Conservation (phyloP, 2,329 filamentous ascomycete genomes). For the Cladosporium sp. region DNA sequence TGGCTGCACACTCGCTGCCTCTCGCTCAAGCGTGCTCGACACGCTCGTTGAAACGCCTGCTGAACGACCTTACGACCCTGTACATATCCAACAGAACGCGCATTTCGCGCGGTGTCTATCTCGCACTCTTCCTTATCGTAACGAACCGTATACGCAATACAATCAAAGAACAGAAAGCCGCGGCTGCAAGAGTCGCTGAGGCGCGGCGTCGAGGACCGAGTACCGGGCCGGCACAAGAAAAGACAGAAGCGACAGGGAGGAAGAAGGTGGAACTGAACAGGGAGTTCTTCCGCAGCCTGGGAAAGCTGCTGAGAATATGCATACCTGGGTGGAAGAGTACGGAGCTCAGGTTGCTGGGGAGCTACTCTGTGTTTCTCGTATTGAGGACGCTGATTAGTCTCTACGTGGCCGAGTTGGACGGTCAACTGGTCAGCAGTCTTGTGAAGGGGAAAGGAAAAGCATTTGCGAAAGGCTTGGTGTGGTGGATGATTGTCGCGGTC, state of each 20-base stretch:
- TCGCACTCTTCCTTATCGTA: slow-evolving; percentile 77
- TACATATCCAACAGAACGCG: slow-evolving; percentile 79
- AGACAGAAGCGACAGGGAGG: slow-evolving; percentile 44
- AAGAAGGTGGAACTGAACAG: slow-evolving; percentile 91
- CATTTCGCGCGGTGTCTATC: slow-evolving; percentile 81
- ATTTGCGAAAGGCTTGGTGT: slow-evolving; percentile 83
- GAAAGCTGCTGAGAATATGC: slow-evolving; percentile 79
- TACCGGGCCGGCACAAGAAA: slow-evolving; percentile 47
- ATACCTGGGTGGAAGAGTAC: slow-evolving; percentile 88
- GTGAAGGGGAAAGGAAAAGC: slow-evolving; percentile 90
- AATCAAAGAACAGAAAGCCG: slow-evolving; percentile 88
- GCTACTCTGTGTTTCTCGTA: slow-evolving; percentile 91
- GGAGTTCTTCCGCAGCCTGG: slow-evolving; percentile 77
- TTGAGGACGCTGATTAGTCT: slow-evolving; percentile 88
- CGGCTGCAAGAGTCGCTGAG: slow-evolving; percentile 68
- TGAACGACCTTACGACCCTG: slow-evolving; percentile 61
- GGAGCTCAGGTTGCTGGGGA: slow-evolving; percentile 81
- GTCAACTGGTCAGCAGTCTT: slow-evolving; percentile 85
- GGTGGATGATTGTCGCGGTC: slow-evolving; percentile 98
- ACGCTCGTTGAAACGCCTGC: slow-evolving; percentile 33
- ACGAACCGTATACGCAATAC: slow-evolving; percentile 87
- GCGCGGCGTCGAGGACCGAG: slow-evolving; percentile 44
- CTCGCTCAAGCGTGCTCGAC: slow-evolving; percentile 30
- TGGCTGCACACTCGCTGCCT: slow-evolving; percentile 27
- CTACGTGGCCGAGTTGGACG: slow-evolving; percentile 95